Percentiles rank a stretch among this genome's conserved stretches.
phyloP scores from a whole-genome alignment of 768 basidiomycete genomes.

The Coprinopsis strossmayeri region DNA sequence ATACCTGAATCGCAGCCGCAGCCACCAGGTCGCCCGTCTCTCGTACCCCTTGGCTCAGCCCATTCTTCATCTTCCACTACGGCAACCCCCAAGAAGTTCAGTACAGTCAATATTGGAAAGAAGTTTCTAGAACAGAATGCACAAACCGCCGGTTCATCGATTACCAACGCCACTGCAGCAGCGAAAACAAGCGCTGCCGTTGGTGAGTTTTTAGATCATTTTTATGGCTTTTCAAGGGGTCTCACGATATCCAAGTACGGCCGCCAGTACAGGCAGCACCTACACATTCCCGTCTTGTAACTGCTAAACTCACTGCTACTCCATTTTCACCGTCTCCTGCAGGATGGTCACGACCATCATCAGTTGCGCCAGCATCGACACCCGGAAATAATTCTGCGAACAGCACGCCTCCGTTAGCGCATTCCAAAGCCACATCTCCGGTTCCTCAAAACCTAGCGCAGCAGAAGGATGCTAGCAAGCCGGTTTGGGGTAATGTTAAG shows the following conservation, averaged over 20 bases:
- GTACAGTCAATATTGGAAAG: conserved; percentile 89
- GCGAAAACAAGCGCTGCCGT: conserved; percentile 46
- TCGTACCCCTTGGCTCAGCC: conserved; percentile 38
- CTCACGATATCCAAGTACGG: conserved; percentile 38
- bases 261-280: conserved; percentile 46
- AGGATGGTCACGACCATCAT: conserved; percentile 78
- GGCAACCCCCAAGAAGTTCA: conserved; percentile 75
- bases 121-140: conserved; percentile 92
- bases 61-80: conserved; percentile 26
- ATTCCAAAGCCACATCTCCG: conserved; percentile 25
- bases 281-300: conserved; percentile 77
- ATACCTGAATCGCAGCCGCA: conserved; percentile 19
- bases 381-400: conserved; percentile 38
- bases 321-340: conserved; percentile 52
- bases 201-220: conserved; percentile 33
- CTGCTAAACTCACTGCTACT: conserved; percentile 76
- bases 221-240: neutral
- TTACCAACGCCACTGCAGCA: conserved; percentile 34
- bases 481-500: conserved; percentile 69
- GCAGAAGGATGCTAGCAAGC: conserved; percentile 37
- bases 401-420: conserved; percentile 33
- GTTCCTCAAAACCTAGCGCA: conserved; percentile 38
- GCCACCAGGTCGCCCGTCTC: conserved; percentile 32
- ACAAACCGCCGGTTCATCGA: conserved; percentile 41
- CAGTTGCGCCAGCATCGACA: conserved; percentile 54